Percentiles rank a stretch among this genome's conserved stretches.
These are phyloP conservation scores for Dendrobium officinale DNA, from an alignment of 106 monocot genomes.

Conservation along the genomic window DNA sequence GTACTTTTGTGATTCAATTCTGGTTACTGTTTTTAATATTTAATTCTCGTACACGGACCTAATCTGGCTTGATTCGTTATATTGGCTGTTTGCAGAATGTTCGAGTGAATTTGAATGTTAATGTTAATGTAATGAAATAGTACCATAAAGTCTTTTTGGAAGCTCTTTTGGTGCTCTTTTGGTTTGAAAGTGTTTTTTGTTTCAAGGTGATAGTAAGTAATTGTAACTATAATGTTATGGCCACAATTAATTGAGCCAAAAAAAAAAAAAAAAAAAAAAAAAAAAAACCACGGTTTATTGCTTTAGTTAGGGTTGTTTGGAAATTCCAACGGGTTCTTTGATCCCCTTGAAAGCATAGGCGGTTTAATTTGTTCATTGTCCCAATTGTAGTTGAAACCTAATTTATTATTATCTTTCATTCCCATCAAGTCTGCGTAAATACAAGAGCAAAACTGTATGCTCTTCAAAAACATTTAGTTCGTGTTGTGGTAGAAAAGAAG, in stretches of 20 bases:
- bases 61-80: too few relatives aligned
- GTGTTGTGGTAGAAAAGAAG: not conserved
- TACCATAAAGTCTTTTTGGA: not conserved
- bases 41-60: not conserved
- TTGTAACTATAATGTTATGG: not conserved
- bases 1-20: not conserved
- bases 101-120: not conserved
- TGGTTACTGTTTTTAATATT: not conserved
- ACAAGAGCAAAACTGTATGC: not conserved
- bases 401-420: not conserved
- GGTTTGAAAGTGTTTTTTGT: not conserved
- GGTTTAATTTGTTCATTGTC: not conserved
- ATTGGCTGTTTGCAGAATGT: too few relatives aligned
- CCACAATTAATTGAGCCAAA: not conserved
- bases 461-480: not conserved
- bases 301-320: not conserved
- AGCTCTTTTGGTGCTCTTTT: too few relatives aligned
- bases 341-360: not conserved
- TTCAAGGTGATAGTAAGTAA: not conserved
- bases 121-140: not conserved
- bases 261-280: not conserved
- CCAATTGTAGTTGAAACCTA: not conserved
- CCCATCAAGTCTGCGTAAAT: not conserved
- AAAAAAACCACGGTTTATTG: not conserved
- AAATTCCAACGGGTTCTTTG: not conserved